phyloP scores from a whole-genome alignment of 1,284 basidiomycete genomes.

The Moniliella sp. region DNA sequence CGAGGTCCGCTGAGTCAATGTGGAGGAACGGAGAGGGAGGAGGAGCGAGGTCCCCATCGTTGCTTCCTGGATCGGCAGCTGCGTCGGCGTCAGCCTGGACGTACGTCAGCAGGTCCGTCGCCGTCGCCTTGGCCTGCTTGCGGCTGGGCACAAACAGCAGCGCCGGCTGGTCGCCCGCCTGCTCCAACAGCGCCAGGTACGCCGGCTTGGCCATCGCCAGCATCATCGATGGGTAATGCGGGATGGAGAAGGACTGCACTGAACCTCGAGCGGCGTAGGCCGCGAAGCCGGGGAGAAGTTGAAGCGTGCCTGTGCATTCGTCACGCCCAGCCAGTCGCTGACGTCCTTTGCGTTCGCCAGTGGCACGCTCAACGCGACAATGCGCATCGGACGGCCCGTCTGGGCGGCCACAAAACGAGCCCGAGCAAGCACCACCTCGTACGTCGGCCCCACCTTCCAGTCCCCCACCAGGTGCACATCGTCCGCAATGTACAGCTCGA shows the following conservation, averaged over 20 bases:
- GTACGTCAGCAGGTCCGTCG: slow-evolving; percentile 72
- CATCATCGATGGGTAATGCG: slow-evolving; percentile 95
- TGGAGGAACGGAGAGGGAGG: slow-evolving; percentile 72
- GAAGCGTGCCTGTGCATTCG: slow-evolving; percentile 66
- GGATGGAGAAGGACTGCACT: slow-evolving; percentile 83
- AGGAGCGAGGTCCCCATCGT: too few species aligned
- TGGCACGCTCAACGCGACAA: slow-evolving; percentile 79
- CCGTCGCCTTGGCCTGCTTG: slow-evolving; percentile 75
- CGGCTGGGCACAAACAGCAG: slow-evolving; percentile 81
- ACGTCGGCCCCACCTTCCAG: slow-evolving; percentile 75
- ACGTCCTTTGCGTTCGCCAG: slow-evolving; percentile 87
- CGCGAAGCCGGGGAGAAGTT: slow-evolving; percentile 89
- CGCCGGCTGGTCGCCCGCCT: slow-evolving; percentile 58
- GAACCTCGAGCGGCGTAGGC: slow-evolving; percentile 86
- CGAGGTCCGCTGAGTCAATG: too few species aligned
- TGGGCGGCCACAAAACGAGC: slow-evolving; percentile 90
- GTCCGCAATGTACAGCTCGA: slow-evolving; percentile 78
- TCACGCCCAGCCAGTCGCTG: slow-evolving; percentile 91
- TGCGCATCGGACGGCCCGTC: slow-evolving; percentile 66
- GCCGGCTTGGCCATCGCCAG: slow-evolving; percentile 97
- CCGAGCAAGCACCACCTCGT: slow-evolving; percentile 80
- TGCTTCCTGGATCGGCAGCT: too few species aligned
- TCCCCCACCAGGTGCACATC: slow-evolving; percentile 75
- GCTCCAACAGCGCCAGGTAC: slow-evolving; percentile 75
- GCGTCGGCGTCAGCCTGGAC: slow-evolving; percentile 62